Conservation (phyloP, 75 land plant species). For the Selaginella tamariscina region DNA sequence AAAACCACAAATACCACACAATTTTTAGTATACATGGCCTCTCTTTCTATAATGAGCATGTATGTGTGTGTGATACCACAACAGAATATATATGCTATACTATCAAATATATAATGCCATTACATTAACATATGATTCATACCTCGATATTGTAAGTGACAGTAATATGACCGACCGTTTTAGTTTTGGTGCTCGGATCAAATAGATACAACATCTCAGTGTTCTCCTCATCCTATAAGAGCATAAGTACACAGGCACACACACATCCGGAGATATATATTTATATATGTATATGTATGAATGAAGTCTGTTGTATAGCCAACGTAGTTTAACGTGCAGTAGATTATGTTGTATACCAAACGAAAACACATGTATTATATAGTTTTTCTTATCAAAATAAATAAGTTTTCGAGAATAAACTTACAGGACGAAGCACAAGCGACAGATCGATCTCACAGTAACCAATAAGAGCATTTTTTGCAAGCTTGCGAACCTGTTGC, state of each 20-base stretch:
- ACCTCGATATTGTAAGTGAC: constrained; percentile 71
- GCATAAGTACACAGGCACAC: background rate
- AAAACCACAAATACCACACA: background rate
- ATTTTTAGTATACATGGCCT: background rate
- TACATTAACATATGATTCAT: background rate
- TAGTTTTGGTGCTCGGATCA: constrained; percentile 46
- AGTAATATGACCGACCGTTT: constrained; percentile 51
- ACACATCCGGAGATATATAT: background rate
- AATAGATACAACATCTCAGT: constrained; percentile 30
- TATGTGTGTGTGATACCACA: background rate
- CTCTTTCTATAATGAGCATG: background rate
- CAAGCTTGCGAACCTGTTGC: constrained; percentile 15
- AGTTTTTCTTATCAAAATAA: background rate
- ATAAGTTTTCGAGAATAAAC: constrained; percentile 15
- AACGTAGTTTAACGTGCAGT: background rate
- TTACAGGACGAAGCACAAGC: constrained; percentile 50
- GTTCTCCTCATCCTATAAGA: constrained; percentile 38
- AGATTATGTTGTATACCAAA: background rate
- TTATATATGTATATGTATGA: too few species aligned
- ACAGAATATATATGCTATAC: background rate
- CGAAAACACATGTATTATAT: background rate
- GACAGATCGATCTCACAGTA: constrained; percentile 77
- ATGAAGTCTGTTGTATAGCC: background rate
- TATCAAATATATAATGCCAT: background rate
- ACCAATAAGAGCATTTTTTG: constrained; percentile 61